Conservation (phyloP, 345 rosid genomes). For the Populus ilicifolia region DNA sequence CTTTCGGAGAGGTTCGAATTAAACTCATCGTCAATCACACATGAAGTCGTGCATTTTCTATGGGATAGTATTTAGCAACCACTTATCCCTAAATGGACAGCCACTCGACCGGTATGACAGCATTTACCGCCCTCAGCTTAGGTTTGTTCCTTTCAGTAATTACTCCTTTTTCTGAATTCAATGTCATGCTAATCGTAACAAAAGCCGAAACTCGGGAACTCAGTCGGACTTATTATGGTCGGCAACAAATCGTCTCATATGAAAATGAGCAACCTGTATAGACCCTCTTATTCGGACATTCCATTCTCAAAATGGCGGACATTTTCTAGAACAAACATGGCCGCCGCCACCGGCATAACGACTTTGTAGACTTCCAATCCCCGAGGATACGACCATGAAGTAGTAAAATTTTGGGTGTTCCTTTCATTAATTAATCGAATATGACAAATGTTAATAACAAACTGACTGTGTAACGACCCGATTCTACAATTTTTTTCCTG, state of each 20-base stretch:
- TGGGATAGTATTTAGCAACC: background rate
- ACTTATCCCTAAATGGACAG: background rate
- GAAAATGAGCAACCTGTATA: background rate
- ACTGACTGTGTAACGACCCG: slow-evolving; percentile 31
- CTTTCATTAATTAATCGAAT: slow-evolving; percentile 52
- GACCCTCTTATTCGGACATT: background rate
- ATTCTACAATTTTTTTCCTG: slow-evolving; percentile 38
- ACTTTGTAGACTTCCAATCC: background rate
- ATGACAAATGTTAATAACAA: slow-evolving; percentile 51
- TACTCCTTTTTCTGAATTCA: background rate
- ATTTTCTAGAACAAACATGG: background rate
- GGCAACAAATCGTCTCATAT: background rate
- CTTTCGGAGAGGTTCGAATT: background rate
- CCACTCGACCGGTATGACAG: background rate
- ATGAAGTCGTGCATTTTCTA: background rate
- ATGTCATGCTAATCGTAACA: background rate
- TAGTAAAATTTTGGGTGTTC: slow-evolving; percentile 4
- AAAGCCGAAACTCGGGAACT: background rate
- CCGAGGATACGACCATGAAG: background rate
- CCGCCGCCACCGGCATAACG: background rate
- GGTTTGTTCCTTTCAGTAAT: no score
- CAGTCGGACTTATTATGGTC: background rate
- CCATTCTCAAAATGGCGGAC: background rate
- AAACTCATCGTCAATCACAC: background rate
- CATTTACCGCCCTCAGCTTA: background rate